These are phyloP conservation scores for Oryza brachyantha DNA, from an alignment of 176 grass and related monocot genomes.

Conservation along the genomic window DNA sequence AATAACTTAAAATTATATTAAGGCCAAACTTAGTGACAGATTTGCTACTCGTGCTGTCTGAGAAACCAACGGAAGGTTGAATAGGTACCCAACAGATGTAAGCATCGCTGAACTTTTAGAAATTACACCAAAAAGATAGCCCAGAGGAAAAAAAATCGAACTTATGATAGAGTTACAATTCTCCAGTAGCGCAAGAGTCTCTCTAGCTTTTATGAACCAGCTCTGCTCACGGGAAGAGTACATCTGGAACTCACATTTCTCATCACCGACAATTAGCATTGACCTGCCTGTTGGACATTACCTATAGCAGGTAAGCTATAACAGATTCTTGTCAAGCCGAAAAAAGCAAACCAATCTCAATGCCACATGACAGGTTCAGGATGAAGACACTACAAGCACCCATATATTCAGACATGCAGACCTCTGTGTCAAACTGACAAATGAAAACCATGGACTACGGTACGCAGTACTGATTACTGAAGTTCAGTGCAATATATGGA, in stretches of 20 bases:
- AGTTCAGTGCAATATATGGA: neutral
- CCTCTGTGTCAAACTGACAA: neutral
- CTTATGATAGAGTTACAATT: neutral
- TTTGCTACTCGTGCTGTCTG: neutral
- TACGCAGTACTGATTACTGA: neutral
- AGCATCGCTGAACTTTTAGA: neutral
- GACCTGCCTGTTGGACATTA: neutral
- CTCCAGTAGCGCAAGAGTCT: neutral
- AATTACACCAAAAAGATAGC: neutral
- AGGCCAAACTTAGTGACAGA: neutral
- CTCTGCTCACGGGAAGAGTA: neutral
- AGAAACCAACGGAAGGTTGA: neutral
- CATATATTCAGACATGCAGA: neutral
- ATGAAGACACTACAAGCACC: neutral
- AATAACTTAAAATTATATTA: no score
- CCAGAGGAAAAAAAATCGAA: neutral
- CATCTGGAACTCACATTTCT: neutral
- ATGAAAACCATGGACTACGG: neutral
- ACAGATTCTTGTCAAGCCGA: neutral
- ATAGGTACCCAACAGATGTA: neutral
- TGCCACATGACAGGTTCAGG: neutral
- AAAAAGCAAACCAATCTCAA: neutral
- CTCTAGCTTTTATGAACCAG: neutral
- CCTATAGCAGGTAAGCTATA: neutral
- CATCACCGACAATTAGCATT: neutral